Percentiles rank a stretch among this genome's conserved stretches.
phyloP scores from a whole-genome alignment of 108 stramenopile genomes.

The Thalassiosira profunda region DNA sequence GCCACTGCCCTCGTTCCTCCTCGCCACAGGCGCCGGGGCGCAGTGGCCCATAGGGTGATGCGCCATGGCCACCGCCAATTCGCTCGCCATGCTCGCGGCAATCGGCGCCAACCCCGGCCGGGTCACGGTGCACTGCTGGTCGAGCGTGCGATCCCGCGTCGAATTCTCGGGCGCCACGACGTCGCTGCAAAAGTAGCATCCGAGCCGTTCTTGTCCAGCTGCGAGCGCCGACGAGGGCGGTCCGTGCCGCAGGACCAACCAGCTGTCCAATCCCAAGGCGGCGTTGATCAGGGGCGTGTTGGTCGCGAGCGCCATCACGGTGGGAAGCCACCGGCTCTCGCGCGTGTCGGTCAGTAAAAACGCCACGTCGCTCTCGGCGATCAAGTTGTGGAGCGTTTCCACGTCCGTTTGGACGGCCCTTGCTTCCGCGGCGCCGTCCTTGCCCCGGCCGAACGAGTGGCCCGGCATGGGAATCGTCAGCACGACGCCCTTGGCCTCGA shows the following conservation, averaged over 20 bases:
- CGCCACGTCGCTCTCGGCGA: constrained; percentile 91
- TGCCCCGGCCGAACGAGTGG: constrained; percentile 70
- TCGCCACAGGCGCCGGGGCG: constrained; percentile 58
- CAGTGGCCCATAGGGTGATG: constrained; percentile 83
- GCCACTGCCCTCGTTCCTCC: constrained; percentile 1
- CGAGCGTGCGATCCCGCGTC: constrained; percentile 95
- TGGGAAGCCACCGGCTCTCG: constrained; percentile 99
- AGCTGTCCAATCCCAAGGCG: constrained; percentile 97
- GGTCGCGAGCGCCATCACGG: constrained; percentile 93
- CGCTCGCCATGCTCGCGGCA: constrained; percentile 95
- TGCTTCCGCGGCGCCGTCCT: constrained; percentile 53
- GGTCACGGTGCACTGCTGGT: constrained; percentile 99
- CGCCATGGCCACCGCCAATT: constrained; percentile 93
- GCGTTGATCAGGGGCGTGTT: constrained; percentile 94
- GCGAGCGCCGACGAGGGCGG: constrained; percentile 20
- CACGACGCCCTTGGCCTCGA: constrained; percentile 71
- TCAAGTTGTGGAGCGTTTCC: constrained; percentile 64
- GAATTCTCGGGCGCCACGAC: constrained; percentile 98
- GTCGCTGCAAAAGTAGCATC: constrained; percentile 99
- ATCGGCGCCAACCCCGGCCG: constrained; percentile 98
- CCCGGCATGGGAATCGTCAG: constrained; percentile 99
- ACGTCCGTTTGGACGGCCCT: constrained; percentile 70
- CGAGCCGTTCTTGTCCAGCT: constrained; percentile 60
- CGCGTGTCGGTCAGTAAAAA: constrained; percentile 97
- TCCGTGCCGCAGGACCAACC: constrained; percentile 98